phyloP scores from a whole-genome alignment of 2,329 filamentous ascomycete genomes.

The Hymenoscyphus repandus region DNA sequence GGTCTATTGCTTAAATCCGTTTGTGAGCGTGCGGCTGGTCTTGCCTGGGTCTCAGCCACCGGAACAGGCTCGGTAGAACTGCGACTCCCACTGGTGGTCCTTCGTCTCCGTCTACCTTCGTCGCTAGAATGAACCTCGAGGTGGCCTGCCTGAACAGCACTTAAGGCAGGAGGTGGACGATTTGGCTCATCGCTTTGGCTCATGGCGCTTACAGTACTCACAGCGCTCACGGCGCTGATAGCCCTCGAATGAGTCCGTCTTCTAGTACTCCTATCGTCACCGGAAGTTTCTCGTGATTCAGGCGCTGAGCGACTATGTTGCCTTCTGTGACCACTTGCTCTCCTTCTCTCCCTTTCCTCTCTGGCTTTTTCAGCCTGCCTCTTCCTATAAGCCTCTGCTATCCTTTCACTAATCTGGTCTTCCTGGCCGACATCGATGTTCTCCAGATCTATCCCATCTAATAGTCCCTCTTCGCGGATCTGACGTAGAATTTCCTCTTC shows the following conservation, averaged over 20 bases:
- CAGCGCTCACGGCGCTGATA: conserved; percentile 35
- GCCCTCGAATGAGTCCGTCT: conserved; percentile 41
- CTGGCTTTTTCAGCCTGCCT: conserved; percentile 62
- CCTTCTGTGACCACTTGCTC: conserved; percentile 31
- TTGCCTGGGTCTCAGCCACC: conserved; percentile 36
- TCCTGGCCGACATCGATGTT: conserved; percentile 80
- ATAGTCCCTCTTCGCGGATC: conserved; percentile 78
- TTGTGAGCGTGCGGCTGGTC: conserved; percentile 55
- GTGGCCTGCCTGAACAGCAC: conserved; percentile 39
- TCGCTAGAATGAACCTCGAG: conserved; percentile 45
- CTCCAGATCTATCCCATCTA: conserved; percentile 84
- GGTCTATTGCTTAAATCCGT: conserved; percentile 54
- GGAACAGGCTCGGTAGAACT: conserved; percentile 47
- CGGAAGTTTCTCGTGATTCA: conserved; percentile 25
- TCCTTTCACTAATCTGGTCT: conserved; percentile 84
- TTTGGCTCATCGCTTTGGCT: conserved; percentile 44
- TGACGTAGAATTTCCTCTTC: conserved; percentile 85
- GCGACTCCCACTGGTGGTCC: conserved; percentile 49
- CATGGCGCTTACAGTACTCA: conserved; percentile 40
- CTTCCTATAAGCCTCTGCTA: conserved; percentile 80
- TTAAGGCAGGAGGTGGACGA: conserved; percentile 42
- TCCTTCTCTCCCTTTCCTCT: conserved; percentile 41
- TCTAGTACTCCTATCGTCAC: conserved; percentile 22
- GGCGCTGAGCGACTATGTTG: conserved; percentile 23
- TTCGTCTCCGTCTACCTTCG: conserved; percentile 41